Evolutionary conservation across 2,329 filamentous ascomycete genomes (phyloP).

Genomic region (Endocalyx cinctus): DNA sequence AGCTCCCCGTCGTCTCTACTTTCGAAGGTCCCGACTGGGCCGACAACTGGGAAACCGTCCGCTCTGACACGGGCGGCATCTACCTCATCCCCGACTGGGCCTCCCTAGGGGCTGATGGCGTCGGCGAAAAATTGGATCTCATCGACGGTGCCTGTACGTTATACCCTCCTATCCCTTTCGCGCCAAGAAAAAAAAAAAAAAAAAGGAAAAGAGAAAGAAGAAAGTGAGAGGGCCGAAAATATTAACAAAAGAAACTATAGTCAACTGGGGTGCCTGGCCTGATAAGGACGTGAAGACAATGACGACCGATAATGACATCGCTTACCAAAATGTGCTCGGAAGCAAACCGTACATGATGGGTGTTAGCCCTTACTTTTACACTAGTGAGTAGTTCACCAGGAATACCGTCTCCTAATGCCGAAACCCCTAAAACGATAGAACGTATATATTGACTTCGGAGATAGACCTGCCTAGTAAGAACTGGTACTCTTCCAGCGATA

Average conservation of each 20-base stretch:
- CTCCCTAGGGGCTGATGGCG: slow-evolving; percentile 33
- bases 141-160: slow-evolving; percentile 27
- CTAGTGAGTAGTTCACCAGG: slow-evolving; percentile 17
- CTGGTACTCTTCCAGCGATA: slow-evolving; percentile 50
- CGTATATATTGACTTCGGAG: slow-evolving; percentile 26
- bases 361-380: slow-evolving; percentile 36
- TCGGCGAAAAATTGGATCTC: slow-evolving; percentile 16
- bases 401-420: background rate
- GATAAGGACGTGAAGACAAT: slow-evolving; percentile 33
- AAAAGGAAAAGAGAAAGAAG: no score
- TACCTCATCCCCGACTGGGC: slow-evolving; percentile 44
- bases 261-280: slow-evolving; percentile 49
- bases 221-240: background rate
- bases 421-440: background rate
- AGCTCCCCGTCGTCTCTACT: slow-evolving; percentile 43
- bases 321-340: slow-evolving; percentile 32
- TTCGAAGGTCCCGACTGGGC: slow-evolving; percentile 43
- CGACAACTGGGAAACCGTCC: slow-evolving; percentile 38
- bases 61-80: slow-evolving; percentile 30
- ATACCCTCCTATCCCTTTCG: background rate
- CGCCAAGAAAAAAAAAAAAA: background rate
- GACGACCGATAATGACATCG: slow-evolving; percentile 32
- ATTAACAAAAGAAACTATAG: slow-evolving; percentile 16
- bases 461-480: slow-evolving; percentile 47
- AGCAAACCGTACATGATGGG: slow-evolving; percentile 48